Evolutionary conservation across 148 eudicot genomes (phyloP).

Genomic region (Vaccinium corymbosum): DNA sequence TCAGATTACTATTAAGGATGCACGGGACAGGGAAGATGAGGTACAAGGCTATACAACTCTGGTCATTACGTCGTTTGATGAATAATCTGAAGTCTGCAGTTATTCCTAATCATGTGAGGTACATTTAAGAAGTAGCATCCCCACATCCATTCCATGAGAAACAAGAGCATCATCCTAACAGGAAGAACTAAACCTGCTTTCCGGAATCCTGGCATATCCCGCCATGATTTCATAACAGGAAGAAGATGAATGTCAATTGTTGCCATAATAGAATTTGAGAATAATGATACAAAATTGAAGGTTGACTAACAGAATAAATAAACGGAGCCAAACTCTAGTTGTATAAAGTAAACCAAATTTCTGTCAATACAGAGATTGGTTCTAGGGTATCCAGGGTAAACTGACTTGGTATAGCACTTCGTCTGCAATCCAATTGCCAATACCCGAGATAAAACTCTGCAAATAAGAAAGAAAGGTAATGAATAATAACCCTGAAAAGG

Average conservation of each 20-base stretch:
- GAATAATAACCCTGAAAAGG: conserved; percentile 13
- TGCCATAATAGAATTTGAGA: not conserved
- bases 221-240: not conserved
- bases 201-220: not conserved
- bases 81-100: not conserved
- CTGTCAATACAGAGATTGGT: not conserved
- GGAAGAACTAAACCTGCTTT: not conserved
- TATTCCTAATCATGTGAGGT: not conserved
- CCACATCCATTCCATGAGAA: not conserved
- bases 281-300: not conserved
- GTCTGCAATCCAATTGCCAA: conserved; percentile 99
- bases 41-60: conserved; percentile 6
- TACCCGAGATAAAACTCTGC: conserved; percentile 88
- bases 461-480: conserved; percentile 15
- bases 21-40: not conserved
- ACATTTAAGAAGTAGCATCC: not conserved
- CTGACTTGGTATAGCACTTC: conserved; percentile 97
- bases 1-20: not conserved
- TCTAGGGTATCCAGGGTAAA: conserved; percentile 15
- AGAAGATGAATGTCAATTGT: not conserved
- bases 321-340: not conserved
- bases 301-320: not conserved
- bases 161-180: not conserved
- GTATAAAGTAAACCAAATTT: not conserved
- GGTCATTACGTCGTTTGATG: not conserved